These are phyloP conservation scores for Goniomonas avonlea DNA, from an alignment of 78 protist genomes.

Conservation along the genomic window DNA sequence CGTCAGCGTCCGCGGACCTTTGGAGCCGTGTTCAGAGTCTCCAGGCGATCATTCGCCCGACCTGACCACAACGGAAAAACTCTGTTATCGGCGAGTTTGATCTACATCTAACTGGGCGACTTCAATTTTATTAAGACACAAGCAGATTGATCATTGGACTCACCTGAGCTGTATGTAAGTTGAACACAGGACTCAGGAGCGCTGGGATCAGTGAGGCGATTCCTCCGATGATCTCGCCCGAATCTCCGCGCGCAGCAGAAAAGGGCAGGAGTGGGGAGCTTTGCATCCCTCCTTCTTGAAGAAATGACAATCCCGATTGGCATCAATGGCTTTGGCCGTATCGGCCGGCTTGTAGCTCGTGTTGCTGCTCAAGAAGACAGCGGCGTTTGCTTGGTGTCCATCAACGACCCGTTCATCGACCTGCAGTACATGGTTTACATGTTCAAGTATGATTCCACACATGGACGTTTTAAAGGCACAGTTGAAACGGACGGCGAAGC, in stretches of 20 bases:
- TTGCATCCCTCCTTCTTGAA: no score
- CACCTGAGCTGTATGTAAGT: not conserved
- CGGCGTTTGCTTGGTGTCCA: conserved; percentile 72
- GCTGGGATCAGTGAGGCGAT: not conserved
- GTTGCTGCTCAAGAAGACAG: conserved; percentile 87
- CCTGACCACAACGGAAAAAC: no score
- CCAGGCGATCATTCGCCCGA: no score
- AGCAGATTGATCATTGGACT: not conserved
- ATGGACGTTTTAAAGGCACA: conserved; percentile 83
- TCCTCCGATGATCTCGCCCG: not conserved
- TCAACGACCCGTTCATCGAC: conserved; percentile 56
- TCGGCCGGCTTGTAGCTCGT: conserved; percentile 89
- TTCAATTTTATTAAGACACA: no score
- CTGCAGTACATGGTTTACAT: conserved; percentile 17
- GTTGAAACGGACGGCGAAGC: conserved; percentile 29
- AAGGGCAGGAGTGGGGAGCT: not conserved
- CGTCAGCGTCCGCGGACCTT: no score
- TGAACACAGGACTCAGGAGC: not conserved
- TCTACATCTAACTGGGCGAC: no score
- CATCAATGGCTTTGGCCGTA: conserved; percentile 97
- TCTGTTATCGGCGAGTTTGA: no score
- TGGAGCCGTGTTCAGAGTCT: no score
- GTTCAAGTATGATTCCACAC: conserved; percentile 88
- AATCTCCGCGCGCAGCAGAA: not conserved
- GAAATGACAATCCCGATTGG: conserved; percentile 27